Base-by-base conservation (phyloP, 176 grass and related monocot genomes). In the Chrysopogon serrulatus region DNA sequence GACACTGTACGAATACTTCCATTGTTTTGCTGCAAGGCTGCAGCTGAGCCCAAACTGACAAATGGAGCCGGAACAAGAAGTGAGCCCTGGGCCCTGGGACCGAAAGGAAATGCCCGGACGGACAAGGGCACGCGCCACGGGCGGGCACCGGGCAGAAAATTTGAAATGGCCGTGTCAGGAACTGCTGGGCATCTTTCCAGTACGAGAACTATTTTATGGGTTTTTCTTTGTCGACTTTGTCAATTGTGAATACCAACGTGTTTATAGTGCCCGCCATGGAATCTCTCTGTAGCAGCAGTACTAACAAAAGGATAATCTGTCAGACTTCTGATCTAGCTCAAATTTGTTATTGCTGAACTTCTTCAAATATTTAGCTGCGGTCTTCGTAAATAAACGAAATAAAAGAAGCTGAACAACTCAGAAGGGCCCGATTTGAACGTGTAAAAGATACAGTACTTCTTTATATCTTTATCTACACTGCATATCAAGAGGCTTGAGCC, bases 161-260 rank as follows among this genome's bases (percentile, higher is more conserved):
- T 82, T 82, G 54, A 83, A 83, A 71, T 66, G 54, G 10, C 15
- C 54, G 27, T 62, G 83, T 70, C 83, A 34, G 41, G 53, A 69
- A 12, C 31, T 2, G 48, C 37, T 39, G 53, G 41, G 8, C 65
- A 76, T 39, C 73, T 56, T 34, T 37, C 41, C 14, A 45, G 26
- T 73, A 47, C 30, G 8, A 36, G 8, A 32, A 14, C 18, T 30
- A 42, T 48, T 69, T 12, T 26, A 14, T 78, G 49, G 2, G 26
- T 14, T 34, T 34, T 48, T 15, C 48, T 47, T 3, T 21, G 60
- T 79, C 70, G 15, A 53, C 8, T 17, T 35, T 30, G 51, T 61
- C 26, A 62, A 23, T 56, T 56, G 21, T 12, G 1, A 70, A 51
- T 61, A 71, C 78, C 75, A 63, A 48, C 41, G 53, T 79, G 66